phyloP scores from a whole-genome alignment of 805 yeast genomes.

The Yarrowia sp. region DNA sequence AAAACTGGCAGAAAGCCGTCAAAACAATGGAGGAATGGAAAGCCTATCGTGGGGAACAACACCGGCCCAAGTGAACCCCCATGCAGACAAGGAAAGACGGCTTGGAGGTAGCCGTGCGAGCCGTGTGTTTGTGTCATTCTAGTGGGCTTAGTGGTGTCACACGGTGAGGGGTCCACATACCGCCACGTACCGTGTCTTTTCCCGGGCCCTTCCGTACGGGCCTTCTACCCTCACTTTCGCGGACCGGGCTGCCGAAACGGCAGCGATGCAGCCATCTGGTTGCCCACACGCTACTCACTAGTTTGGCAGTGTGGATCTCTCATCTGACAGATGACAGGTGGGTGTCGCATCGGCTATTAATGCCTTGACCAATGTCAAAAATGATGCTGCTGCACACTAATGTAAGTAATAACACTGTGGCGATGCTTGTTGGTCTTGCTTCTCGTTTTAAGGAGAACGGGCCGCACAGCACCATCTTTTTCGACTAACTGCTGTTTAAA shows the following conservation, averaged over 20 bases:
- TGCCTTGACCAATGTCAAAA: conserved; percentile 7
- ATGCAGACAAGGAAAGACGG: no score
- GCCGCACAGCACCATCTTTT: no score
- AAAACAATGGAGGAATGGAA: conserved; percentile 47
- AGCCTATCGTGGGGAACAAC: conserved; percentile 41
- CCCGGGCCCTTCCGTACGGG: neutral
- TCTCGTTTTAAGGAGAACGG: neutral
- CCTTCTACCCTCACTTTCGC: neutral
- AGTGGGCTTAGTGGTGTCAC: neutral
- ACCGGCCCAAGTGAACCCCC: neutral
- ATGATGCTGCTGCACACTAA: neutral
- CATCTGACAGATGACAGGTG: conserved; percentile 11
- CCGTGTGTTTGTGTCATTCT: neutral
- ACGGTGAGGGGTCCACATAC: no score
- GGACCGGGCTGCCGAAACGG: conserved; percentile 31
- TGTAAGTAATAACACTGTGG: neutral
- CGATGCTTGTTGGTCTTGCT: no score
- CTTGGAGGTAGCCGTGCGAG: no score
- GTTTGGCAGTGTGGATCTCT: conserved; percentile 14
- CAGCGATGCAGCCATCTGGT: conserved; percentile 13
- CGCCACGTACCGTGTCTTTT: no score
- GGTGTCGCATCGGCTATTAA: conserved; percentile 14
- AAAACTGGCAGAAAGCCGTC: conserved; percentile 45
- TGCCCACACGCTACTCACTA: conserved; percentile 7
- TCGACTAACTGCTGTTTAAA: no score